Percentiles rank a stretch among this genome's conserved stretches.
These are phyloP conservation scores for Colletotrichum cuscutae DNA, from an alignment of 2,329 filamentous ascomycete species.

Conservation along the genomic window DNA sequence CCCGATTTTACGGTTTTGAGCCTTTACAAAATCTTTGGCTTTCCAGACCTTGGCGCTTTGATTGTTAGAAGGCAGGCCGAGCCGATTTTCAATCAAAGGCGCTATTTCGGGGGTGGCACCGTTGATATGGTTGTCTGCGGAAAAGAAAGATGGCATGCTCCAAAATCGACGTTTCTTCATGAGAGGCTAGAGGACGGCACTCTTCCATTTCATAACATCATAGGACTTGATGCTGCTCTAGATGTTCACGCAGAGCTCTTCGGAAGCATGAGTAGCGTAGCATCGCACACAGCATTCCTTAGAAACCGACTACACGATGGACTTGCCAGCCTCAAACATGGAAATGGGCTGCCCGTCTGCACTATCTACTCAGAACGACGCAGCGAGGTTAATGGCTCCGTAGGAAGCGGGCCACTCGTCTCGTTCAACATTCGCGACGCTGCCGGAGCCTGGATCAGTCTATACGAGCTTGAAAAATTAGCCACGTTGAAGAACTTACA, in stretches of 20 bases:
- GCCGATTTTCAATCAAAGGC: conserved; percentile 70
- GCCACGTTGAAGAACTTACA: conserved; percentile 83
- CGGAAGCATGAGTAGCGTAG: conserved; percentile 74
- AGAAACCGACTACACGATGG: conserved; percentile 66
- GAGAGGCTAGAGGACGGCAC: conserved; percentile 92
- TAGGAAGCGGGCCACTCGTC: conserved; percentile 76
- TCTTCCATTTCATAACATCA: conserved; percentile 87
- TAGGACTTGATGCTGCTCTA: conserved; percentile 82
- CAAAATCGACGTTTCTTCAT: conserved; percentile 78
- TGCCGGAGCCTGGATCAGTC: conserved; percentile 78
- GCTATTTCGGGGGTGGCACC: conserved; percentile 94
- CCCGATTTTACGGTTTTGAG: conserved; percentile 91
- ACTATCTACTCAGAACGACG: conserved; percentile 65
- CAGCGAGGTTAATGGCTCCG: conserved; percentile 3
- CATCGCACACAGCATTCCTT: conserved; percentile 76
- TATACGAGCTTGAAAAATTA: conserved; percentile 88
- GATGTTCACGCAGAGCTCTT: conserved; percentile 76
- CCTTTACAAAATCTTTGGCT: conserved; percentile 98
- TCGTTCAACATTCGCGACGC: conserved; percentile 84
- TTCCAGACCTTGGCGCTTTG: conserved; percentile 88
- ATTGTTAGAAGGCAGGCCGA: conserved; percentile 80
- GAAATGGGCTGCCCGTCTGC: conserved; percentile 74
- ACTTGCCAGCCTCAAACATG: conserved; percentile 72
- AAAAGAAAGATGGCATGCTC: conserved; percentile 85
- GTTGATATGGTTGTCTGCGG: conserved; percentile 87